phyloP scores from a whole-genome alignment of 345 rosid genomes.

The Syzygium jambos region DNA sequence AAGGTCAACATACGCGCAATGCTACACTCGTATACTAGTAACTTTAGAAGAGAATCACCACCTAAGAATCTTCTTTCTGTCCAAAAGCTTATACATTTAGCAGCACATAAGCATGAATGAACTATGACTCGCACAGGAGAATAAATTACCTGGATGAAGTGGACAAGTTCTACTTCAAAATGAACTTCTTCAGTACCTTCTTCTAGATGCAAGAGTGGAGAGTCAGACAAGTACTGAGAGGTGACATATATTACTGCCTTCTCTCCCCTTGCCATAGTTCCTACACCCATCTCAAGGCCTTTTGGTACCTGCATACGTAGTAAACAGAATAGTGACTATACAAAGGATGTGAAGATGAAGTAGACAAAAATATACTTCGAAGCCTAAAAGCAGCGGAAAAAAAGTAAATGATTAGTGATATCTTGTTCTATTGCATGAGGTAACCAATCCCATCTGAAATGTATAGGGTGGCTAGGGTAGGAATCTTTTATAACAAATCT shows the following conservation, averaged over 20 bases:
- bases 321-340: neutral
- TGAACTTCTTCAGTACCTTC: conserved; percentile 80
- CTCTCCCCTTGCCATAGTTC: conserved; percentile 83
- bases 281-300: conserved; percentile 97
- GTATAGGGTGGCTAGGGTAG: neutral
- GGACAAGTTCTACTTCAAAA: conserved; percentile 90
- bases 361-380: neutral
- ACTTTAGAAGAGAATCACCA: neutral
- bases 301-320: conserved; percentile 59
- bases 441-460: neutral
- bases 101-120: neutral
- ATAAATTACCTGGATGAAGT: conserved; percentile 66
- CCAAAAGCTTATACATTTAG: neutral
- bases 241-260: conserved; percentile 82
- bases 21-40: neutral
- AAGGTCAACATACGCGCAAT: neutral
- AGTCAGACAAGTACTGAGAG: conserved; percentile 56
- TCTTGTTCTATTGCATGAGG: neutral
- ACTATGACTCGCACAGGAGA: neutral
- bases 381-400: neutral
- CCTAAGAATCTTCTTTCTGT: neutral
- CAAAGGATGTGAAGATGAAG: neutral
- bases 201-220: conserved; percentile 48
- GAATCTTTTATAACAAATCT: neutral
- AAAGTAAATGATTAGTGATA: neutral